Evolutionary conservation across 805 yeast species (phyloP), one percentile per base, ranked within the genome.

Genomic region (Saccharomycopsis sp.): DNA sequence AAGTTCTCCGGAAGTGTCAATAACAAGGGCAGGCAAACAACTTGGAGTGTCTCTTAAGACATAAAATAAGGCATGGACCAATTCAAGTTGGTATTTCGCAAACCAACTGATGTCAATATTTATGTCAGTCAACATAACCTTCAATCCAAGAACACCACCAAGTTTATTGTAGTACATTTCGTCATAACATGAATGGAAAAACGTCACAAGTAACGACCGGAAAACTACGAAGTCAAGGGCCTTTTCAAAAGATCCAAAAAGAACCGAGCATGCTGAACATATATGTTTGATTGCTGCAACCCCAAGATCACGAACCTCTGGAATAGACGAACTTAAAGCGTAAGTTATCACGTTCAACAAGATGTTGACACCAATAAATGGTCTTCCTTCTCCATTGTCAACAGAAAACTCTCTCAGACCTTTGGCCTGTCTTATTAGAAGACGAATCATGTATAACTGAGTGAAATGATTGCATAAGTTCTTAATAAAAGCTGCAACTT

Each of bases 151-250:
- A 44, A 93, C 85, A 47, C 98, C 97, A 5, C 97, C 97, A 7
- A 89, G 77, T 65, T 94, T 94, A 38, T 85, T 79, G 69, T 87
- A 89, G 72, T 88, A 93, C 41, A 84, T 86, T 70, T 89, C 97
- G 62, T 89, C 96, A 68, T 88, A 94, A 72, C 98, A 92, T 52
- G 89, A 81, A 67, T 96, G 99, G 51, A 94, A 84, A 66, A 96
- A 87, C 56, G 85, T 86, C 55, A 89, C 85, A 64, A 89, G 84
- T 75, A 93, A 75, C 3, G 86, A 78, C 59, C 94, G 80, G 63
- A 91, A 80, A 42, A 91, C 78, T 1, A 96, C 89, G 57, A 89
- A 87, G 56, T 82, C 79, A 60, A 86, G 76, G 0, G 89, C 86
- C 52, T 82, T 80, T 19, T 84, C 87, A 1, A 77, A 76, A 0